phyloP scores from a whole-genome alignment of 108 stramenopile genomes.

The Nitzschia inconspicua region DNA sequence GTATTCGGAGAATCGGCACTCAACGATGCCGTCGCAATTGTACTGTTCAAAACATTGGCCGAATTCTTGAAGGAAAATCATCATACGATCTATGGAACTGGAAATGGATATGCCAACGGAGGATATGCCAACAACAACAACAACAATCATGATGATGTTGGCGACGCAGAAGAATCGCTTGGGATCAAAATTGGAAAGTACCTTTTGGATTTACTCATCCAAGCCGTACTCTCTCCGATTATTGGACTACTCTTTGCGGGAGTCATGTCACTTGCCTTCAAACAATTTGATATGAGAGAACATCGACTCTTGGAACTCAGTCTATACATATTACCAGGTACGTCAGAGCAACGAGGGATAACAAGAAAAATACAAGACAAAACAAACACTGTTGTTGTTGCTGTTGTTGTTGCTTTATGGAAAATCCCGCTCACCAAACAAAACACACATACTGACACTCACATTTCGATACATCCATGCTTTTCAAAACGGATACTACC shows the following conservation, averaged over 20 bases:
- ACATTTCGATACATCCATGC: too few relatives aligned
- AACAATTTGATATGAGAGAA: constrained; percentile 38
- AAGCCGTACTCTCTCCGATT: constrained; percentile 44
- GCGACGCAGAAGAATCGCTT: constrained; percentile 17
- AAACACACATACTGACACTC: too few relatives aligned
- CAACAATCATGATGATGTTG: neutral
- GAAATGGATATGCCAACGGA: too few relatives aligned
- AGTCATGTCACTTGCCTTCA: constrained; percentile 47
- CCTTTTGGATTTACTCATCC: constrained; percentile 41
- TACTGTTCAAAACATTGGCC: constrained; percentile 58
- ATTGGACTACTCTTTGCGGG: constrained; percentile 60
- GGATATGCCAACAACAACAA: constrained; percentile 1
- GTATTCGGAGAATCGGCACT: constrained; percentile 86
- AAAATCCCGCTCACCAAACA: too few relatives aligned
- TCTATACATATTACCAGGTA: constrained; percentile 50
- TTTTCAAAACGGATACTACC: too few relatives aligned
- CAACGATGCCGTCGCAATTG: constrained; percentile 85
- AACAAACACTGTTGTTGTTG: too few relatives aligned
- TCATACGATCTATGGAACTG: too few relatives aligned
- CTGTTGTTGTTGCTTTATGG: too few relatives aligned
- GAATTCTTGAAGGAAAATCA: constrained; percentile 16
- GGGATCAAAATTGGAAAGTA: constrained; percentile 16
- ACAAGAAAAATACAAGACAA: too few relatives aligned
- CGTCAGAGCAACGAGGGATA: too few relatives aligned
- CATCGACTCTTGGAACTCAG: constrained; percentile 46